Conservation (phyloP, 2,329 filamentous ascomycete species). For the Biscogniauxia sp. region DNA sequence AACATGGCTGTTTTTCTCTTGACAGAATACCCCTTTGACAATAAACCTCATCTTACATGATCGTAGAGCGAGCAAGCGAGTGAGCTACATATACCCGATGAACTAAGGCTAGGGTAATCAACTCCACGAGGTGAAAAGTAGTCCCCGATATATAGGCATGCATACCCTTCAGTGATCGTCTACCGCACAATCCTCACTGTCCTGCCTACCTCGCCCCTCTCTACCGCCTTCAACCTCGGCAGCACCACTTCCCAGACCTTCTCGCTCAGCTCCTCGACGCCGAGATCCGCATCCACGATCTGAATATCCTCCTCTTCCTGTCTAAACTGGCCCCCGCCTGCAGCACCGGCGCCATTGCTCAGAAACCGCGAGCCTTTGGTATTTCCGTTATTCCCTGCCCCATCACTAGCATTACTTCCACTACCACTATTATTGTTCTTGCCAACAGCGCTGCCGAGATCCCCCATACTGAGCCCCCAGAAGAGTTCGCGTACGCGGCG, state of each 20-base stretch:
- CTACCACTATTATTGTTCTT: constrained; percentile 12
- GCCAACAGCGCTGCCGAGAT: constrained; percentile 34
- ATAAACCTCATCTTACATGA: too few relatives aligned
- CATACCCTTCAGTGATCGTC: neutral
- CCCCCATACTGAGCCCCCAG: constrained; percentile 51
- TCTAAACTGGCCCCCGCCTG: constrained; percentile 34
- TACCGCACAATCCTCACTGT: constrained; percentile 45
- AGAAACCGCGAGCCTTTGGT: constrained; percentile 8
- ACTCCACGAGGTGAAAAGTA: too few relatives aligned
- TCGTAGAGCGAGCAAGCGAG: too few relatives aligned
- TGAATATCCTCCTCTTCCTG: constrained; percentile 54
- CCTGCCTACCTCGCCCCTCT: constrained; percentile 47
- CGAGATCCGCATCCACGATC: constrained; percentile 53
- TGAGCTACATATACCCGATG: too few relatives aligned
- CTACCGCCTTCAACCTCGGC: constrained; percentile 47
- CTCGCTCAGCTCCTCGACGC: constrained; percentile 55
- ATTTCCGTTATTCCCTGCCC: neutral
- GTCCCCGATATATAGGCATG: too few relatives aligned
- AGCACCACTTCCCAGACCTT: constrained; percentile 53
- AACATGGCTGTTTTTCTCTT: too few relatives aligned
- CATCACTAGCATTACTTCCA: constrained; percentile 8
- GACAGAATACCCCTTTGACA: too few relatives aligned
- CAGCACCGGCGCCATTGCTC: constrained; percentile 19
- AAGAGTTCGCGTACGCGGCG: constrained; percentile 74
- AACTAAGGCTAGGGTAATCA: too few relatives aligned